Base-by-base conservation (phyloP, 208 protist species). In the Naegleria gruberi region DNA sequence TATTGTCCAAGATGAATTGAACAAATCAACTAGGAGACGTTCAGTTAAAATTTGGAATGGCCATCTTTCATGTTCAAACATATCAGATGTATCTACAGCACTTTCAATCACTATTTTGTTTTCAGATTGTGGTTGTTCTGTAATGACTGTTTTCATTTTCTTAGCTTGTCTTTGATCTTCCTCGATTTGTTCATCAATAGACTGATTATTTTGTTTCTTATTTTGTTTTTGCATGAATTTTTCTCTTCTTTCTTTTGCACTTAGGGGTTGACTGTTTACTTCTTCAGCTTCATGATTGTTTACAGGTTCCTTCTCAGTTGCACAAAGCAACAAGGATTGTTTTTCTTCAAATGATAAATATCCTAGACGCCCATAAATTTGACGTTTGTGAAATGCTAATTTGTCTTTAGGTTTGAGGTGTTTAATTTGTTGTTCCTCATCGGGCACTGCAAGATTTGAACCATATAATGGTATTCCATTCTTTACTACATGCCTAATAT, bases 11-110 rank as follows among this genome's bases (percentile, higher is more conserved):
- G 10, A 42, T 19, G 91, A 90, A 85, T 90, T 87, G 34, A 94
- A 94, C 42, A 95, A 45, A 90, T 94, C 91, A 43, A 90, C 57
- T 8, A 83, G 34, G 30, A 96, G 91, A 30, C 94, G 91, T 26
- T 94, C 92, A 82, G 86, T 93, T 1, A 95, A 30, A 1, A 41
- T 55, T 37, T 93, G 84, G 40, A 96, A 95, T 23, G 95, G 94
- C 95, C 95, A 96, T 82, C 94, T 91, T 46, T 92, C 84, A 45
- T 91, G 55, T 51, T 89, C 82, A 1, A 90, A 87, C 17, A 89
- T 91, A 8, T 91, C 65, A 40, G 84, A 82, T 1, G 91, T 90
- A 65, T 93, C 90, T 0, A 91, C 43, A 30, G 90, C 86, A 8
- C 85, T 74, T 83, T 94, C 94, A 3, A 95, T 46, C 0, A 95